Conservation (phyloP, 2,329 filamentous ascomycete species). For the Nannizziopsis arthrosporioides region DNA sequence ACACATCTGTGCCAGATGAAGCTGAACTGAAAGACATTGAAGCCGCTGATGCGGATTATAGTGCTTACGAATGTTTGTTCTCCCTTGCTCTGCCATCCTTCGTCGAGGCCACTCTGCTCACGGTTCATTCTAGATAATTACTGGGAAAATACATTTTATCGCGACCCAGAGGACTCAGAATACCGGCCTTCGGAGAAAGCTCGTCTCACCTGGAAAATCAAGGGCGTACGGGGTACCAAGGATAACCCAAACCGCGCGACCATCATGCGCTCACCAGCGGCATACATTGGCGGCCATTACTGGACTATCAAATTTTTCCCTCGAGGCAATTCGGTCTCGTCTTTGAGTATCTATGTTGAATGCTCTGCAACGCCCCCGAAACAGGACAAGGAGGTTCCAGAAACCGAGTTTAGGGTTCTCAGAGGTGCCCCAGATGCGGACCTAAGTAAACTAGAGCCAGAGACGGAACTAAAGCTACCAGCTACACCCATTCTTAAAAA, state of each 20-base stretch:
- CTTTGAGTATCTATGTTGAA: conserved; percentile 50
- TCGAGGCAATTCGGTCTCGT: conserved; percentile 47
- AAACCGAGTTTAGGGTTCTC: conserved; percentile 33
- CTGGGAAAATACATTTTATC: conserved; percentile 48
- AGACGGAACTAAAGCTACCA: conserved; percentile 24
- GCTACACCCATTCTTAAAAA: conserved; percentile 16
- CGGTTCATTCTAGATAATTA: conserved; percentile 35
- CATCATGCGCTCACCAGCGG: conserved; percentile 47
- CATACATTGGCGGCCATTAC: conserved; percentile 48
- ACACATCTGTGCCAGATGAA: conserved; percentile 44
- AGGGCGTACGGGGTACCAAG: conserved; percentile 48
- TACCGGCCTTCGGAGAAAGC: conserved; percentile 43
- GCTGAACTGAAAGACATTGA: conserved; percentile 49
- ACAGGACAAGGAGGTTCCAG: conserved; percentile 27
- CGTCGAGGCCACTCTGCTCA: not conserved
- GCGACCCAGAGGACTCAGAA: conserved; percentile 47
- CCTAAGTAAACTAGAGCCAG: conserved; percentile 24
- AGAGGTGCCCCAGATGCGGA: conserved; percentile 28
- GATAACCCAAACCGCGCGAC: conserved; percentile 48
- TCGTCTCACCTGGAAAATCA: conserved; percentile 48
- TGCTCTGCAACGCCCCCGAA: conserved; percentile 42
- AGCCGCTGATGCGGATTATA: conserved; percentile 36
- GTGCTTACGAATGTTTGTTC: conserved; percentile 43
- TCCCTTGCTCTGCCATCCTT: not conserved
- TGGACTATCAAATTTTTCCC: conserved; percentile 58